Base-by-base conservation (phyloP, 2,329 filamentous ascomycete genomes). In the Colletotrichum ledebouriae region DNA sequence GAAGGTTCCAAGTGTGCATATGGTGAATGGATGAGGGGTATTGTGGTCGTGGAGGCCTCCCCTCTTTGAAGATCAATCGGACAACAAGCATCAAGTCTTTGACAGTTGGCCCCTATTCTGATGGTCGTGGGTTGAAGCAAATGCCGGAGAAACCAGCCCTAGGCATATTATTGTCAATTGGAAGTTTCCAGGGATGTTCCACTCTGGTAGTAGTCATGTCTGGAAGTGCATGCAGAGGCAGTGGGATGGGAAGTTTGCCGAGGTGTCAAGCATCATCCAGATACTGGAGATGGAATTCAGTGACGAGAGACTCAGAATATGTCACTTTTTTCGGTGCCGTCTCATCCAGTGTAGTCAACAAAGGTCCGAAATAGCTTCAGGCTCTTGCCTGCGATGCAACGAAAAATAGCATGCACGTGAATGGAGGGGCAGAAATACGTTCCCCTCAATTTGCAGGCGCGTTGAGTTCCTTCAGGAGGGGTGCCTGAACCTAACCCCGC, bases 361-460 rank as follows among this genome's bases (percentile, higher is more conserved):
- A 15, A 39, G 9, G 13, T 39, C 11, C 11, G 9, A 5, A 15
- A 13, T 6, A 39, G 37, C 52, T 56, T 41, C 17, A 17, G 29
- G 29, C 34, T 39, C 29, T 34, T 10, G 56, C 41, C 29, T 49
- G 29, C 57, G 39, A 59, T 59, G 57, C 44, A 41, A 9, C 13
- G 57, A 44, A 46, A 25, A 50, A 29, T 33, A 10, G 5, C 29
- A 46, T 3, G 25, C 66, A 69, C 61, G 66, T 66, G 62, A 69
- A 69, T 69, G 61, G 66, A 69, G 61, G 66, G 66, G 66, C 49
- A 59, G 65, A 61, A 47, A 17, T 15, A 66, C 55, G 66, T 69
- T 57, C 60, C 39, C 41, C 52, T 39, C 13, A 22, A 11, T 44
- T 42, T 63, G 56, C 46, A 59, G 55, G 55, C 15, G 22, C 34